A percentile compares a stretch with the other conserved stretches of the same genome.
These are phyloP conservation scores for Bipolaris sorokiniana DNA, from an alignment of 2,329 filamentous ascomycete species.

Conservation along the genomic window DNA sequence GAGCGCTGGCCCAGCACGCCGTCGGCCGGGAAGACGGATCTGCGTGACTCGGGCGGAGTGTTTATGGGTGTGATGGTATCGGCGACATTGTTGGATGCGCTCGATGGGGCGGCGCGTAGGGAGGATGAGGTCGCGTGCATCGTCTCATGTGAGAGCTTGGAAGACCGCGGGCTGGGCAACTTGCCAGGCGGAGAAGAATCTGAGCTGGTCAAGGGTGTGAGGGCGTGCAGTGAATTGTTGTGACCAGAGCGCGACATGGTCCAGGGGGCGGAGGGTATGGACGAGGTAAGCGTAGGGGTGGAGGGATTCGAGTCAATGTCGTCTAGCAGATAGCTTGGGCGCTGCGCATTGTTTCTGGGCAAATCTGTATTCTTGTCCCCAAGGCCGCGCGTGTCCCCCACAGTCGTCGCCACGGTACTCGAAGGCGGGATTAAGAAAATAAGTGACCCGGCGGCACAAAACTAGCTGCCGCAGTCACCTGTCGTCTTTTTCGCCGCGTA, in stretches of 20 bases:
- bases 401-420: conserved; percentile 22
- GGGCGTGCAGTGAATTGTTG: conserved; percentile 58
- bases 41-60: conserved; percentile 52
- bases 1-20: conserved; percentile 64
- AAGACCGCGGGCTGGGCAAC: conserved; percentile 59
- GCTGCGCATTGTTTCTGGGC: conserved; percentile 40
- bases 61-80: conserved; percentile 54
- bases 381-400: conserved; percentile 21
- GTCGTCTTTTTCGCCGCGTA: conserved; percentile 45
- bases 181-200: conserved; percentile 69
- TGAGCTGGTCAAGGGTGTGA: conserved; percentile 70
- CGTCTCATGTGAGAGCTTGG: conserved; percentile 48
- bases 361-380: conserved; percentile 29
- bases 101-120: conserved; percentile 41
- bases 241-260: conserved; percentile 64
- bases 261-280: conserved; percentile 67
- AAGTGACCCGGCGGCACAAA: conserved; percentile 36
- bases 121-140: conserved; percentile 42
- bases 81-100: conserved; percentile 53
- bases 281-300: conserved; percentile 62
- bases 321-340: conserved; percentile 68
- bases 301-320: conserved; percentile 76
- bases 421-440: conserved; percentile 22
- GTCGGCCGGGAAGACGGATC: conserved; percentile 59
- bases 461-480: conserved; percentile 30